Conservation (phyloP, 2,329 filamentous ascomycete species). For the Apiospora malaysiana region DNA sequence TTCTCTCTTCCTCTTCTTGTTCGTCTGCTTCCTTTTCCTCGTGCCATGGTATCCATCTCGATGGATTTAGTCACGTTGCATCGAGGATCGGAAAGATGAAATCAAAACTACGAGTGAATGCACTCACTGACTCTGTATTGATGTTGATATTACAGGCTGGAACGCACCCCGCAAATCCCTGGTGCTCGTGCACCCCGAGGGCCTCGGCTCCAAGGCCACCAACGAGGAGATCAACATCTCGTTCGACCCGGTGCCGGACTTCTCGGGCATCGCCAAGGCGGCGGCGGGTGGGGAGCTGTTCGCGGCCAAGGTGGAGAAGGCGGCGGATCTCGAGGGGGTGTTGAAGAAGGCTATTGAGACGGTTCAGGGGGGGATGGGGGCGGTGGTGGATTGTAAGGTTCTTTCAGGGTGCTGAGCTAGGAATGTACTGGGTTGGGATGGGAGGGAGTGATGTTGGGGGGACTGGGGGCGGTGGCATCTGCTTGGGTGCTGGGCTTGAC, state of each 20-base stretch:
- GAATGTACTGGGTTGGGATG: neutral
- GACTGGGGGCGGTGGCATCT: too few species aligned
- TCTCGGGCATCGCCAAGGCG: slow-evolving; percentile 65
- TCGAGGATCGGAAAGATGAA: too few species aligned
- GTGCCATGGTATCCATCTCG: too few species aligned
- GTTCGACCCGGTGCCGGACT: slow-evolving; percentile 64
- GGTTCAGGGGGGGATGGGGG: slow-evolving; percentile 56
- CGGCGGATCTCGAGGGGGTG: slow-evolving; percentile 52
- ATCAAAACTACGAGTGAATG: too few species aligned
- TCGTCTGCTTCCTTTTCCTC: neutral
- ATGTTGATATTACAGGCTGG: too few species aligned
- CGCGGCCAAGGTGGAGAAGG: slow-evolving; percentile 53
- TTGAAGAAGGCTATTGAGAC: slow-evolving; percentile 56
- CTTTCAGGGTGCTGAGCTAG: slow-evolving; percentile 46
- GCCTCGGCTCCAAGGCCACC: slow-evolving; percentile 57
- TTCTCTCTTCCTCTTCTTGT: neutral
- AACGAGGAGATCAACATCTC: slow-evolving; percentile 69
- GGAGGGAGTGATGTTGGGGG: neutral
- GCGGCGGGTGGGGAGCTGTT: slow-evolving; percentile 61
- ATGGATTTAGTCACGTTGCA: too few species aligned
- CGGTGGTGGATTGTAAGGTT: slow-evolving; percentile 62
- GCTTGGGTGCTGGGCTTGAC: too few species aligned
- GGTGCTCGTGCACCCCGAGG: slow-evolving; percentile 63
- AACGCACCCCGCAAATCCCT: slow-evolving; percentile 64
- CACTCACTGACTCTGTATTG: too few species aligned